Evolutionary conservation across 2,329 filamentous ascomycete genomes (phyloP), one percentile per base, ranked within the genome.

Genomic region (Diaporthe velutina): DNA sequence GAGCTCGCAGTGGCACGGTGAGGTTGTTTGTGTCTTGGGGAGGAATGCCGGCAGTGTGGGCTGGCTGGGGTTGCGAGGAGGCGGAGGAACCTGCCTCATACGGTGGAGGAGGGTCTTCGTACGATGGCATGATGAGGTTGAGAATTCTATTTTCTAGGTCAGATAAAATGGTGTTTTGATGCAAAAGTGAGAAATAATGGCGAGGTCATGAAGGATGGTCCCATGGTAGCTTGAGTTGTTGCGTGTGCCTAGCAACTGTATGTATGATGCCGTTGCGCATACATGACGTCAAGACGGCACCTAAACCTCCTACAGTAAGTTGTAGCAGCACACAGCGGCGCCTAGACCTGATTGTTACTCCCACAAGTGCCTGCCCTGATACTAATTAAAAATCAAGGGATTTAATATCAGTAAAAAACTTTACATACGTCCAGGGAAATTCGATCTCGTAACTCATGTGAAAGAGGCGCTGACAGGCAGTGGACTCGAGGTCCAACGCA

Each of bases 1-100:
- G 83, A 28, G 64, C 13, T 7, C 64, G n/a, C 33, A 68, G 25
- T 9, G 64, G 64, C 22, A 68, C 48, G 22, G 64, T 68, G 48
- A 68, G 64, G 25, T 54, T 52, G n/a, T 52, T 68, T 68, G 64
- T 68, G 64, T 68, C 48, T 30, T 54, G 64, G 15, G 64, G 64
- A 19, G 61, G 61, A 28, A 67, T 19, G 22, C 30, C 61, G 3
- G 30, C 22, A 3, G 61, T 19, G 22, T 52, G 6, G 30, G 28
- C 28, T 22, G 61, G n/a, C 22, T 22, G 12, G 13, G 42, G 45
- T 2, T 28, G 64, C 25, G 64, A 68, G 48, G n/a, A 25, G n/a
- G 19, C 28, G 15, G 64, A 52, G 30, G 64, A 40, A 42, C 64
- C 40, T n/a, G 64, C n/a, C 64, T 68, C 64, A n/a, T 68, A 68